Base-by-base conservation (phyloP, 805 yeast genomes). In the Blastobotrys attinorum region DNA sequence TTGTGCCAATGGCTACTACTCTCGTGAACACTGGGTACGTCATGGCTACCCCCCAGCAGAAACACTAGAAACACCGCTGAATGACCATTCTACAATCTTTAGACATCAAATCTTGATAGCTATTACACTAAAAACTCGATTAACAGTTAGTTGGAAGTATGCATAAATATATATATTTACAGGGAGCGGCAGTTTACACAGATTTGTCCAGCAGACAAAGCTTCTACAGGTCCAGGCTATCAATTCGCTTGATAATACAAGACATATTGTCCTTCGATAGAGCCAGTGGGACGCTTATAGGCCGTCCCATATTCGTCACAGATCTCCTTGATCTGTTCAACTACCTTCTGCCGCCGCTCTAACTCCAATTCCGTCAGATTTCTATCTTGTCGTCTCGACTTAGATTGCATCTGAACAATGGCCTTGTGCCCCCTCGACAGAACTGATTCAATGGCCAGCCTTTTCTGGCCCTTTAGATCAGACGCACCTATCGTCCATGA, bases 401-500 rank as follows among this genome's bases (percentile, higher is more conserved):
- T 53, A 31, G 47, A 39, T 17, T 51, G 55, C n/a, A 62, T 44
- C 11, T 47, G 38, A 5, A 62, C 38, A 16, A 52, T 54, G 13
- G 58, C 50, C 27, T 44, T 47, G 43, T 60, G 54, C 10, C 65
- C 65, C 6, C 59, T 49, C 18, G 43, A 21, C 13, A 62, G 49
- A 3, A 60, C 53, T 0, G 63, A 58, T 34, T 57, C 57, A 7
- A 62, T 54, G 22, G 64, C 63, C 22, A 45, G 49, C 20, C 50
- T 42, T 38, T 62, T 62, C 44, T 60, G 65, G 6, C 58, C 53
- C 15, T 51, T 50, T 2, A 62, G 49, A 43, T 62, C 66, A 36
- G 56, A 47, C 13, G 44, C 45, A 6, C 61, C 59, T 23, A 62
- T 61, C 7, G 50, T 49, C 66, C 66, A 62, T 3, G 63, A 55